Evolutionary conservation across 805 yeast genomes (phyloP), one percentile per base, ranked within the genome.

Genomic region (Cyberlindnera japonica): DNA sequence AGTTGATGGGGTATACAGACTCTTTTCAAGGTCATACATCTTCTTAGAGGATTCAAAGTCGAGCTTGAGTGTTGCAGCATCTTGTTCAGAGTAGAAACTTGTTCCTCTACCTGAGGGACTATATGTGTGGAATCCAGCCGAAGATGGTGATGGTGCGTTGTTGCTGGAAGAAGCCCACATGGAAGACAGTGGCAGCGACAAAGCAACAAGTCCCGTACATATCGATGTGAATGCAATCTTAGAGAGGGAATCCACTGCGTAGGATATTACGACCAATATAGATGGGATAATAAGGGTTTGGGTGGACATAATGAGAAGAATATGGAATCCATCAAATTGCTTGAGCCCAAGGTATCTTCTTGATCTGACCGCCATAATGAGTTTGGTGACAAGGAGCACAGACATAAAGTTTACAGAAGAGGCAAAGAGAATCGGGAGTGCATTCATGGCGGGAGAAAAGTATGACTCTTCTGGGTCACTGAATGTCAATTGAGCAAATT

Each of bases 261-360:
- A 74, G 17, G 81, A 75, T 24, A 80, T 54, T 33, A 88, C 69
- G 23, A 83, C 75, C 36, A 91, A 51, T 10, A 81, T 61, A 0
- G 93, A 76, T 3, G 98, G 97, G 15, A 87, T 64, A 9, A 89
- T 59, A 72, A 90, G 74, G 0, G 95, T 80, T 61, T 93, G 98
- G 12, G 78, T 63, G 0, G 87, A 67, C 91, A 86, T 86, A 40
- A 90, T 82, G 43, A 87, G 63, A 33, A 93, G 63, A 25, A 89
- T 77, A 58, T 88, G 96, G 58, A 85, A 77, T 19, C 85, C 79
- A 47, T 83, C 90, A 55, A 90, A 87, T 57, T 87, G 95, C 55
- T 72, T 78, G 44, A 88, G 66, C 0, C 99, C 99, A 36, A 90
- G 59, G 46, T 66, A 75, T 39, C 88, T 71, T 60, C 99, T 75